Conservation (phyloP, 495 filamentous ascomycete genomes). For the Coniosporium apollinis region DNA sequence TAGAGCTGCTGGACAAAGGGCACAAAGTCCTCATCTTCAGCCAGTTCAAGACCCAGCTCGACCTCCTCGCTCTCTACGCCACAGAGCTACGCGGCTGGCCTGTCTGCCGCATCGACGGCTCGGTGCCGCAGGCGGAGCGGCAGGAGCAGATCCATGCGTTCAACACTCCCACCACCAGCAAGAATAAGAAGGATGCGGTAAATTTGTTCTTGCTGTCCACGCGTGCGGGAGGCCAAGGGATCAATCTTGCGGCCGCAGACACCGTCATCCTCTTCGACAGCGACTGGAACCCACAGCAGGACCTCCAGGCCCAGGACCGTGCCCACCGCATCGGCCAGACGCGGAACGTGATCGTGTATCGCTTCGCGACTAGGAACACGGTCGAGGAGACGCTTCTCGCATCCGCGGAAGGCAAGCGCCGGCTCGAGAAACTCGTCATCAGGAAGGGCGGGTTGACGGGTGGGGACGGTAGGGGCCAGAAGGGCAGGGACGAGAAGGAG, state of each 20-base stretch:
- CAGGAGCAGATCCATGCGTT: constrained; percentile 70
- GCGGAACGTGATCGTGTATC: constrained; percentile 82
- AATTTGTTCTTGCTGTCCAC: constrained; percentile 81
- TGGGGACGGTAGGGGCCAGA: constrained; percentile 3
- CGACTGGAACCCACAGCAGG: constrained; percentile 97
- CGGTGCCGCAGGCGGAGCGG: constrained; percentile 66
- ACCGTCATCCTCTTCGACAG: constrained; percentile 62
- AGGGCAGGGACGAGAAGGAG: constrained; percentile 24
- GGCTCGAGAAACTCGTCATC: constrained; percentile 87
- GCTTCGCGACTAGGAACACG: constrained; percentile 81
- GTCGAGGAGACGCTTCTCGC: constrained; percentile 80
- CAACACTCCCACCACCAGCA: constrained; percentile 33
- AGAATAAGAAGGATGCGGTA: neutral
- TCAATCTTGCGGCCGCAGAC: constrained; percentile 63
- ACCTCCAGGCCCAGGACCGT: constrained; percentile 89
- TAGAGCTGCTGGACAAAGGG: constrained; percentile 50
- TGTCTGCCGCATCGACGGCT: constrained; percentile 81
- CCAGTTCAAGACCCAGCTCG: constrained; percentile 87
- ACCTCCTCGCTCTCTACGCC: constrained; percentile 80
- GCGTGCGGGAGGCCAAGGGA: constrained; percentile 83
- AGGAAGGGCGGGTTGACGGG: constrained; percentile 61
- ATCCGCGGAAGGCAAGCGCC: constrained; percentile 82
- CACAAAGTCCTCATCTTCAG: constrained; percentile 95
- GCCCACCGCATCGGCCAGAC: constrained; percentile 91
- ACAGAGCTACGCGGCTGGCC: constrained; percentile 52